phyloP scores from a whole-genome alignment of 2,329 filamentous ascomycete genomes.

The Xylaria multiplex region DNA sequence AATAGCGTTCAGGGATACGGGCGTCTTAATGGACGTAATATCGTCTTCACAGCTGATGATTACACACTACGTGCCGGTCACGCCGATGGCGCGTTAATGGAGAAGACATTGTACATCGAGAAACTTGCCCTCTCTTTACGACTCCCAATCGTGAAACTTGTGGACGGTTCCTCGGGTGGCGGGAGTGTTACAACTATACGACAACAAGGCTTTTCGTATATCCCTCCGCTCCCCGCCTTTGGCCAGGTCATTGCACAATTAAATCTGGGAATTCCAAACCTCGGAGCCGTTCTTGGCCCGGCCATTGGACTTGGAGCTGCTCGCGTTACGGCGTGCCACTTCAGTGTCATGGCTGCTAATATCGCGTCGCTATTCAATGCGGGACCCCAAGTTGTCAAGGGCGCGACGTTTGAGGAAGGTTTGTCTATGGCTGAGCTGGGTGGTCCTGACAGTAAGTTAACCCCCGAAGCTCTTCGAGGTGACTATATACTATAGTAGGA shows the following conservation, averaged over 20 bases:
- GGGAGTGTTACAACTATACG: conserved; percentile 33
- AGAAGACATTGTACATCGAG: conserved; percentile 36
- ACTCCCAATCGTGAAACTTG: conserved; percentile 36
- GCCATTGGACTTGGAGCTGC: conserved; percentile 37
- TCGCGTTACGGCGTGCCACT: conserved; percentile 34
- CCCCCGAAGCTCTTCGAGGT: not conserved
- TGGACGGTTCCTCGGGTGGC: conserved; percentile 35
- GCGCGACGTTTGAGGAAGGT: conserved; percentile 34
- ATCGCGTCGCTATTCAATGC: conserved; percentile 33
- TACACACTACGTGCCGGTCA: conserved; percentile 34
- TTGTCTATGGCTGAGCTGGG: conserved; percentile 32
- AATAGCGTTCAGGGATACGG: conserved; percentile 36
- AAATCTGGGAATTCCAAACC: conserved; percentile 35
- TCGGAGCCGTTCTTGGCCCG: conserved; percentile 34
- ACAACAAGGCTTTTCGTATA: conserved; percentile 31
- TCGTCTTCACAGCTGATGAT: conserved; percentile 36
- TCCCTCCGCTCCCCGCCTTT: conserved; percentile 33
- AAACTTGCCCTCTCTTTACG: conserved; percentile 34
- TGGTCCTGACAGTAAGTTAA: conserved; percentile 31
- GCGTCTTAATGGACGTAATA: conserved; percentile 26
- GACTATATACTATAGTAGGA: not conserved
- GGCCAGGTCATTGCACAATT: conserved; percentile 33
- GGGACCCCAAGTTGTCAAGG: conserved; percentile 33
- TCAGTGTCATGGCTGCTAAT: conserved; percentile 34
- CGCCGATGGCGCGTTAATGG: conserved; percentile 30